Evolutionary conservation across 2,329 filamentous ascomycete genomes (phyloP), one percentile per base, ranked within the genome.

Genomic region (Aspergillus caelatus): DNA sequence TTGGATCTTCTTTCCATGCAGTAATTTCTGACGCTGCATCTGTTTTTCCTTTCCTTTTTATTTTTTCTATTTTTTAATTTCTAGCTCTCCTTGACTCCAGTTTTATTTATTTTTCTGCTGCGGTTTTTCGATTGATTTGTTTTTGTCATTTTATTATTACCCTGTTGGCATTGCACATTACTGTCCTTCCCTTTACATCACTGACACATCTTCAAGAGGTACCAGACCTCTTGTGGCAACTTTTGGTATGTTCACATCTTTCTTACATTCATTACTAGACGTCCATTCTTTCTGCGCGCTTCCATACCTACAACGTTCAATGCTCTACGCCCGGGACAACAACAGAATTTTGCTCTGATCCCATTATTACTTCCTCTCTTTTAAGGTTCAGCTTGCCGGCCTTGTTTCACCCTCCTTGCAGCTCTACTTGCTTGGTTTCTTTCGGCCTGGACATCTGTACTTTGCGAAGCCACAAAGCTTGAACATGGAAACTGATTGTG

Each of bases 401-500:
- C 62, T 63, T 62, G 67, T 72, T 65, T 70, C 69, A 71, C 65
- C 69, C 73, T 71, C 67, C 70, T 69, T 72, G 64, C 65, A 68
- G 68, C 75, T 70, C 69, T 65, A 58, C 64, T 69, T 69, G 62
- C 63, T 63, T 67, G 60, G 62, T 63, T 41, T 67, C 62, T 67
- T 68, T 67, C 64, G 62, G 61, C 65, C 60, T 60, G 67, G 58
- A 54, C 56, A 58, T 61, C 56, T 63, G 60, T 50, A 62, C 61
- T 58, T 62, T 57, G 50, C 28, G 63, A 28, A 54, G 55, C 57
- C 58, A 63, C 61, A 46, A 55, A 64, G 43, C 66, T 65, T 64
- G 62, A 65, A 63, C 64, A 73, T 71, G 69, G 68, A 74, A 63
- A 69, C 73, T 75, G 71, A 74, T 69, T 65, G 65, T 65, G 58